Evolutionary conservation across 164 flowering plant genomes (phyloP).

Genomic region (Liquidambar formosana): DNA sequence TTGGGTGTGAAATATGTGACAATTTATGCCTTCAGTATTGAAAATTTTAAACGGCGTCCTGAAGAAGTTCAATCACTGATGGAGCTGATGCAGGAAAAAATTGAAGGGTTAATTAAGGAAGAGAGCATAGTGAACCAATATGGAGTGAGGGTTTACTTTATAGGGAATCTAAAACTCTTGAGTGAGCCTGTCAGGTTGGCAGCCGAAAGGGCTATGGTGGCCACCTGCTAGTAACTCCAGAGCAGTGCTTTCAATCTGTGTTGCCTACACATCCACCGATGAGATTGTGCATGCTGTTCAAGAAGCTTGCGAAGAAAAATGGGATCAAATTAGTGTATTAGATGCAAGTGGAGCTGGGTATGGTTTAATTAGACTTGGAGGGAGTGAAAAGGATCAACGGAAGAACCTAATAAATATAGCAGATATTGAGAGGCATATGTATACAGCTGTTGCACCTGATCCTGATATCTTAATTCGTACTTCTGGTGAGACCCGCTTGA

Average conservation of each 20-base stretch:
- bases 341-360: too few species aligned
- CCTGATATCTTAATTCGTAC: slow-evolving; percentile 64
- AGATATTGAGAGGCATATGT: slow-evolving; percentile 71
- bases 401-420: too few species aligned
- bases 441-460: slow-evolving; percentile 50
- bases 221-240: slow-evolving; percentile 49
- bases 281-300: slow-evolving; percentile 75
- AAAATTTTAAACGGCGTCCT: slow-evolving; percentile 69
- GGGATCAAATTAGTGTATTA: too few species aligned
- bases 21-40: slow-evolving; percentile 82
- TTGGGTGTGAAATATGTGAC: slow-evolving; percentile 68
- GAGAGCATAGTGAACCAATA: slow-evolving; percentile 51
- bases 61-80: slow-evolving; percentile 59
- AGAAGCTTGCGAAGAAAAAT: too few species aligned
- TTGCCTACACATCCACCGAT: slow-evolving; percentile 70
- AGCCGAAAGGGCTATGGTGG: slow-evolving; percentile 61
- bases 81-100: slow-evolving; percentile 70
- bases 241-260: slow-evolving; percentile 47
- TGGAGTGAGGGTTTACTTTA: slow-evolving; percentile 56
- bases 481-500: slow-evolving; percentile 79
- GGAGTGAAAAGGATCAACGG: too few species aligned
- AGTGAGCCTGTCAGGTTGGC: slow-evolving; percentile 50
- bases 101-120: slow-evolving; percentile 49
- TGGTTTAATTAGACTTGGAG: too few species aligned
- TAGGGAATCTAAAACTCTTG: slow-evolving; percentile 68